A percentile compares a stretch with the other conserved stretches of the same genome.
Conservation (phyloP, 345 rosid genomes). For the Salix brachista region DNA sequence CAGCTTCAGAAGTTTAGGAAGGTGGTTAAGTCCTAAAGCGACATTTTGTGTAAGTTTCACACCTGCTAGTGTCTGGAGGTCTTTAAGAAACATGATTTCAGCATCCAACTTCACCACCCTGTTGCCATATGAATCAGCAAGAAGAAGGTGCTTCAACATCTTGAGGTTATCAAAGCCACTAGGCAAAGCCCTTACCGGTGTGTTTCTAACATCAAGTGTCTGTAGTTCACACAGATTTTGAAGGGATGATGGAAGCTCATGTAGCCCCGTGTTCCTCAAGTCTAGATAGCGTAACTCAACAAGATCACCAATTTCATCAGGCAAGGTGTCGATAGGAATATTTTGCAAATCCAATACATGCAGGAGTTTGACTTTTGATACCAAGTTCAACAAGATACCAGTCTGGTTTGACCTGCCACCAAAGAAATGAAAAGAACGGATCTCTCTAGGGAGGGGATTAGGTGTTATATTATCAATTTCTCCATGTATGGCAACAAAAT, state of each 20-base stretch:
- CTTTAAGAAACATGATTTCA: background rate
- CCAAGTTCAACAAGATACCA: background rate
- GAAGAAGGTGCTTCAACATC: background rate
- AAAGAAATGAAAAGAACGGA: background rate
- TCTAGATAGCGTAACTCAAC: background rate
- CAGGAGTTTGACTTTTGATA: background rate
- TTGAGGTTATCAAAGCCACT: background rate
- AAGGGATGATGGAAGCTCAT: background rate
- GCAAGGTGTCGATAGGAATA: background rate
- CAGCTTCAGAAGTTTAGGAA: background rate
- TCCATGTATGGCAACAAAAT: background rate
- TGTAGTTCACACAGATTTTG: background rate
- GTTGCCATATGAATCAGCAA: background rate
- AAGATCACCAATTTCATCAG: background rate
- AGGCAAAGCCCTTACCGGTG: background rate
- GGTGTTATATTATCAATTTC: background rate
- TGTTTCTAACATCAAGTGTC: background rate
- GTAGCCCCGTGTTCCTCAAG: background rate
- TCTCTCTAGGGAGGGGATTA: background rate
- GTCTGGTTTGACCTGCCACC: background rate
- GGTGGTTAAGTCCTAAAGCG: background rate
- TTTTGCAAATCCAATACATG: background rate
- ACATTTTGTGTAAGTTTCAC: background rate
- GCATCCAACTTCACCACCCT: conserved; percentile 1
- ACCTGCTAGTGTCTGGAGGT: background rate